Percentiles rank a stretch among this genome's conserved stretches.
phyloP scores from a whole-genome alignment of 1,139 yeast species.

The Candida sp. region DNA sequence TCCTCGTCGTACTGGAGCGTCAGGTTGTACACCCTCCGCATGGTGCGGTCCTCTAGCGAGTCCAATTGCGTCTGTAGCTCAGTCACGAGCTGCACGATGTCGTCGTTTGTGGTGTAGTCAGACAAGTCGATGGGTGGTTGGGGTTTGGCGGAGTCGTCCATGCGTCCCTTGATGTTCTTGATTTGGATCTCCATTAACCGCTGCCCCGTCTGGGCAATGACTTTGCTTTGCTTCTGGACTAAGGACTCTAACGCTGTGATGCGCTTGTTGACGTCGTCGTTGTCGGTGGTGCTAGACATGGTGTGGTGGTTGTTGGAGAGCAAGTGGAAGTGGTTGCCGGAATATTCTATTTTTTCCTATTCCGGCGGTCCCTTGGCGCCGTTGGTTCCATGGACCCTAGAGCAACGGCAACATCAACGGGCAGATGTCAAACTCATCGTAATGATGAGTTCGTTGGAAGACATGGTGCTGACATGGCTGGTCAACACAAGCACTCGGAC shows the following conservation, averaged over 20 bases:
- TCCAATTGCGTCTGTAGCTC: slow-evolving; percentile 91
- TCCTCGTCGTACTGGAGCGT: slow-evolving; percentile 19
- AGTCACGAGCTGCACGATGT: slow-evolving; percentile 81
- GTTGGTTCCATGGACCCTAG: too few relatives aligned
- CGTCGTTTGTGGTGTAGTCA: slow-evolving; percentile 80
- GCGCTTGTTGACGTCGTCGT: not conserved
- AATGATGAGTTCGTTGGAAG: too few relatives aligned
- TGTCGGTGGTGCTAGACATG: not conserved
- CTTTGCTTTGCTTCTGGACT: slow-evolving; percentile 50
- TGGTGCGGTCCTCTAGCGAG: slow-evolving; percentile 65
- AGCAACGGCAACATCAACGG: too few relatives aligned
- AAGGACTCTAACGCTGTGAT: slow-evolving; percentile 45
- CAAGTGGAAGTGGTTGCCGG: too few relatives aligned
- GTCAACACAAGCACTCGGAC: too few relatives aligned
- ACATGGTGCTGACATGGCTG: too few relatives aligned
- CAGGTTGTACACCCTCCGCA: slow-evolving; percentile 51
- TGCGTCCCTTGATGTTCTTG: slow-evolving; percentile 42
- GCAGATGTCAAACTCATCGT: too few relatives aligned
- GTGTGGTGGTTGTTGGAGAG: not conserved
- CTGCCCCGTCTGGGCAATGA: slow-evolving; percentile 69
- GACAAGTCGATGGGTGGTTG: slow-evolving; percentile 45
- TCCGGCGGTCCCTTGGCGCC: too few relatives aligned
- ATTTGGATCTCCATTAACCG: slow-evolving; percentile 75
- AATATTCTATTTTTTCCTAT: too few relatives aligned
- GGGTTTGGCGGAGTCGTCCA: slow-evolving; percentile 36